These are phyloP conservation scores for Fragaria nilgerrensis DNA, from an alignment of 306 rosid genomes.

Conservation along the genomic window DNA sequence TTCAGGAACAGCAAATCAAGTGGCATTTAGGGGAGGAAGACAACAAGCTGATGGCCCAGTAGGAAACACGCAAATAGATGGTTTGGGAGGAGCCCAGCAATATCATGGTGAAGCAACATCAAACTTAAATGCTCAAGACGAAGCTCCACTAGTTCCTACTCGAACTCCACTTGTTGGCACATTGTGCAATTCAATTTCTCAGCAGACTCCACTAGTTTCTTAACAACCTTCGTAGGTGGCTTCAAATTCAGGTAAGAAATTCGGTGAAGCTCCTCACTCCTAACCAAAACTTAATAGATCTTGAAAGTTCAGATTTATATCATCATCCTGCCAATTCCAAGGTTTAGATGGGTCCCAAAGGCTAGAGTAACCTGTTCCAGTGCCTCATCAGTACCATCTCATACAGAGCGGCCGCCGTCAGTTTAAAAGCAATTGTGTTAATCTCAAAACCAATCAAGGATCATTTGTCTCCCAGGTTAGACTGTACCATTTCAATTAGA, in stretches of 20 bases:
- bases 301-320: background rate
- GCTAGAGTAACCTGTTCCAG: background rate
- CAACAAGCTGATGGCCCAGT: background rate
- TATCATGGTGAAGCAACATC: background rate
- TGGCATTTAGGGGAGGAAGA: background rate
- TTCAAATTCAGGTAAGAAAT: constrained; percentile 4
- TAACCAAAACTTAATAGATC: background rate
- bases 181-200: background rate
- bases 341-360: background rate
- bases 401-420: background rate
- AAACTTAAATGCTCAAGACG: background rate
- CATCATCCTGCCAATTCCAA: background rate
- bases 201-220: background rate
- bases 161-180: background rate
- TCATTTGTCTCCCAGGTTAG: background rate
- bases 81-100: background rate
- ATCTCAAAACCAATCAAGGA: background rate
- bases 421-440: background rate
- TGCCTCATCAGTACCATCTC: background rate
- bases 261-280: background rate
- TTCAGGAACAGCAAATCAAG: background rate
- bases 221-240: background rate
- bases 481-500: background rate
- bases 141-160: background rate
- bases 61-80: background rate